Conservation (phyloP, 768 basidiomycete genomes). For the Tephrocybe sp. region DNA sequence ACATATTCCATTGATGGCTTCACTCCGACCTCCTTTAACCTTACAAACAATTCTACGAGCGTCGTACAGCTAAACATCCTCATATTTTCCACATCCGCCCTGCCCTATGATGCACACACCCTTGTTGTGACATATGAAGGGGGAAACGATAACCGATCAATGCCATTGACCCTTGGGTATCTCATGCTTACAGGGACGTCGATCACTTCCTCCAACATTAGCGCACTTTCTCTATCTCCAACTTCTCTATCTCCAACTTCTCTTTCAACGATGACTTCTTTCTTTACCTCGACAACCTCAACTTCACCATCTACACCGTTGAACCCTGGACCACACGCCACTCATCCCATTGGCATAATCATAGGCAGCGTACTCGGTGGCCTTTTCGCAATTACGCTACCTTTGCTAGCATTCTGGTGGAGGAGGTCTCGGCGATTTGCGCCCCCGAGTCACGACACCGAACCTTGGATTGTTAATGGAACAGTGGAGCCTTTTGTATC, state of each 20-base stretch:
- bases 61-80: neutral
- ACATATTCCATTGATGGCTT: neutral
- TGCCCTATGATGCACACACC: neutral
- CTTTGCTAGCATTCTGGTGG: too few species aligned
- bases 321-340: too few species aligned
- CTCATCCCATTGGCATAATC: too few species aligned
- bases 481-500: too few species aligned
- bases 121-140: neutral
- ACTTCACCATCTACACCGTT: too few species aligned
- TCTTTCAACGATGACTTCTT: too few species aligned
- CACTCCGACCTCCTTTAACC: neutral
- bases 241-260: neutral
- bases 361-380: too few species aligned
- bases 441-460: too few species aligned
- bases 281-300: too few species aligned
- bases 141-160: neutral
- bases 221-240: neutral
- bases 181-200: conserved; percentile 1
- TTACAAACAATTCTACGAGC: neutral
- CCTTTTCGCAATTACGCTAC: too few species aligned
- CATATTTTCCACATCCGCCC: neutral
- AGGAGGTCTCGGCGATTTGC: too few species aligned
- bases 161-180: neutral
- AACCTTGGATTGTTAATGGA: too few species aligned
- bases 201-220: neutral